These are phyloP conservation scores for Termitomyces sp. DNA, from an alignment of 768 basidiomycete genomes.

Conservation along the genomic window DNA sequence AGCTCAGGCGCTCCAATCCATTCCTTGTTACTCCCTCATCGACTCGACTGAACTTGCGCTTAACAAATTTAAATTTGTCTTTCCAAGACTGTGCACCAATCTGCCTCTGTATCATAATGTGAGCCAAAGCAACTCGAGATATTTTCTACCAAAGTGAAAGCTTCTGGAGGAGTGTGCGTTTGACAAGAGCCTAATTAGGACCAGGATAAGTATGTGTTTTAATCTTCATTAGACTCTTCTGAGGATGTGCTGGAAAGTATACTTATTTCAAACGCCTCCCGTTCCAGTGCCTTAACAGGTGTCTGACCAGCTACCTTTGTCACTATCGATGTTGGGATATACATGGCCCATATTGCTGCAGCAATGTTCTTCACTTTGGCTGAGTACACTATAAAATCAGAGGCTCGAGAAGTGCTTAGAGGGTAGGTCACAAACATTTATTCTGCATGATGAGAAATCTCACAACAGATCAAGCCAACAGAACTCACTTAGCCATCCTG, in stretches of 20 bases:
- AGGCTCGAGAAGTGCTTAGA: conserved; percentile 74
- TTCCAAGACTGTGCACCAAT: no score
- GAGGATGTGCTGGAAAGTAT: conserved; percentile 77
- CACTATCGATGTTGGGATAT: no score
- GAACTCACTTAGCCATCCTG: conserved; percentile 85
- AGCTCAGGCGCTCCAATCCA: no score
- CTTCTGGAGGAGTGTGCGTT: conserved; percentile 78
- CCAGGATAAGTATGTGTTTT: neutral
- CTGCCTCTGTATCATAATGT: no score
- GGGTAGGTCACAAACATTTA: conserved; percentile 38
- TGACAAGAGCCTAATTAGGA: conserved; percentile 74
- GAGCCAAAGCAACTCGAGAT: conserved; percentile 79
- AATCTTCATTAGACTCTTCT: no score
- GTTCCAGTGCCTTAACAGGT: conserved; percentile 94
- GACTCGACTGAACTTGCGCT: no score
- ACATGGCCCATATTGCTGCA: no score
- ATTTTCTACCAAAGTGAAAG: conserved; percentile 74
- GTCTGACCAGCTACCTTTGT: conserved; percentile 98
- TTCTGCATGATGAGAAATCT: conserved; percentile 10
- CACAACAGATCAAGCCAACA: neutral
- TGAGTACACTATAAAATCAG: no score
- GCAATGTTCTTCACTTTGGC: no score
- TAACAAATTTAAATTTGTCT: no score
- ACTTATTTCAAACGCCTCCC: conserved; percentile 85
- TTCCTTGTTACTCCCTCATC: no score